Conservation (phyloP, 495 filamentous ascomycete species). For the Neurospora africana region DNA sequence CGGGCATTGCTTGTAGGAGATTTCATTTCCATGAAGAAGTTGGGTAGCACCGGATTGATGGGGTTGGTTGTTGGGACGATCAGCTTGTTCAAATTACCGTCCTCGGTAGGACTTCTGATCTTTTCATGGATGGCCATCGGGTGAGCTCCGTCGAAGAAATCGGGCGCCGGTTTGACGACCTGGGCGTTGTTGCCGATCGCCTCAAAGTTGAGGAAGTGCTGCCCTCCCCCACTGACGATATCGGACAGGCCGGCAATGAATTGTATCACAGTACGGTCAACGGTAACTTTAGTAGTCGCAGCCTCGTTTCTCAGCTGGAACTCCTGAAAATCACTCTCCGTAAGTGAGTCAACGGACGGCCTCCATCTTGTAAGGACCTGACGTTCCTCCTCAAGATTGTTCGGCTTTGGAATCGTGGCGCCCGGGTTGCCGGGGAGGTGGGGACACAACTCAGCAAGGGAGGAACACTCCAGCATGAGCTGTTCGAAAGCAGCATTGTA, state of each 20-base stretch:
- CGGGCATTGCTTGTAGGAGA: constrained; percentile 29
- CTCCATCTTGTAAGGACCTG: neutral
- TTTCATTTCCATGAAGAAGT: constrained; percentile 33
- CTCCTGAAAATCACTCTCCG: neutral
- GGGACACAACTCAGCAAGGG: neutral
- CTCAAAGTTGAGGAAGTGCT: constrained; percentile 10
- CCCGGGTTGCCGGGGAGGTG: neutral
- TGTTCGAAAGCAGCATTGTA: constrained; percentile 27
- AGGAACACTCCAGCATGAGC: constrained; percentile 21
- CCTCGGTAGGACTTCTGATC: constrained; percentile 3
- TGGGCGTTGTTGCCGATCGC: constrained; percentile 1
- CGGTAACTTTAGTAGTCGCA: neutral
- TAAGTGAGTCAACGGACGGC: constrained; percentile 8
- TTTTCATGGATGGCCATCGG: neutral
- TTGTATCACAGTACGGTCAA: constrained; percentile 6
- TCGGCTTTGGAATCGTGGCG: neutral
- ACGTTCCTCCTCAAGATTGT: neutral
- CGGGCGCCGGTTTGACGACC: constrained; percentile 18
- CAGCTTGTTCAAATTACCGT: constrained; percentile 5
- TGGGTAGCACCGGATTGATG: constrained; percentile 26
- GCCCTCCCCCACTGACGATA: too few relatives aligned
- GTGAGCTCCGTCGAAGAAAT: constrained; percentile 26
- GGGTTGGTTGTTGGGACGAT: constrained; percentile 29
- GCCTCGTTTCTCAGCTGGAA: neutral
- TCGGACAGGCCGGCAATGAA: constrained; percentile 3